Conservation (phyloP, 768 basidiomycete species). For the Royoungia palumana region DNA sequence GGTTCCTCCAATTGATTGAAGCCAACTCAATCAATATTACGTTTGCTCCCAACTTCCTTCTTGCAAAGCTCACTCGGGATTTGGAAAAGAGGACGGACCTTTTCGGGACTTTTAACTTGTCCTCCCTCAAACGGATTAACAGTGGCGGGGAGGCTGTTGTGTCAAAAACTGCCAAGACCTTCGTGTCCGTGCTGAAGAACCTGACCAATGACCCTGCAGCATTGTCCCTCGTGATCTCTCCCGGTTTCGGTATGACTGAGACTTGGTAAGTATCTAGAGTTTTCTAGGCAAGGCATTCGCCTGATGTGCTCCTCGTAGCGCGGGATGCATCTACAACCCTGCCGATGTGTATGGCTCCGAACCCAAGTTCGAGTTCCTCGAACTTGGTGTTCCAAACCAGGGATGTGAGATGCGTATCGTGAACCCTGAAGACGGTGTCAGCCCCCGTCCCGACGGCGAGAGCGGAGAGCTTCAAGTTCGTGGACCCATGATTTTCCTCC, state of each 20-base stretch:
- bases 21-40: slow-evolving; percentile 32
- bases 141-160: slow-evolving; percentile 42
- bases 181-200: slow-evolving; percentile 30
- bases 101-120: slow-evolving; percentile 31
- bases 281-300: too few species aligned
- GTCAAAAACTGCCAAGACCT: slow-evolving; percentile 34
- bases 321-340: slow-evolving; percentile 41
- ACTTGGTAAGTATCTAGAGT: slow-evolving; percentile 17
- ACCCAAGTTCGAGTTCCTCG: slow-evolving; percentile 34
- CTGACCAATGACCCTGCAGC: slow-evolving; percentile 25
- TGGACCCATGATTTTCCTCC: slow-evolving; percentile 37
- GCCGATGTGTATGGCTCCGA: slow-evolving; percentile 18
- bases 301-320: slow-evolving; percentile 8
- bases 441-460: slow-evolving; percentile 27
- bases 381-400: slow-evolving; percentile 31
- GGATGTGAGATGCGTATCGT: slow-evolving; percentile 38
- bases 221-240: slow-evolving; percentile 29
- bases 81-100: slow-evolving; percentile 21
- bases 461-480: slow-evolving; percentile 41
- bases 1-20: slow-evolving; percentile 33
- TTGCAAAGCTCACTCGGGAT: slow-evolving; percentile 36
- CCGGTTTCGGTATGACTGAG: too few species aligned
- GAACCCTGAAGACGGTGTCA: slow-evolving; percentile 25
- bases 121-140: slow-evolving; percentile 33
- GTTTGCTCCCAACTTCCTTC: slow-evolving; percentile 41